These are phyloP conservation scores for Chaetomiaceae sp. DNA, from an alignment of 2,329 filamentous ascomycete genomes.

Conservation along the genomic window DNA sequence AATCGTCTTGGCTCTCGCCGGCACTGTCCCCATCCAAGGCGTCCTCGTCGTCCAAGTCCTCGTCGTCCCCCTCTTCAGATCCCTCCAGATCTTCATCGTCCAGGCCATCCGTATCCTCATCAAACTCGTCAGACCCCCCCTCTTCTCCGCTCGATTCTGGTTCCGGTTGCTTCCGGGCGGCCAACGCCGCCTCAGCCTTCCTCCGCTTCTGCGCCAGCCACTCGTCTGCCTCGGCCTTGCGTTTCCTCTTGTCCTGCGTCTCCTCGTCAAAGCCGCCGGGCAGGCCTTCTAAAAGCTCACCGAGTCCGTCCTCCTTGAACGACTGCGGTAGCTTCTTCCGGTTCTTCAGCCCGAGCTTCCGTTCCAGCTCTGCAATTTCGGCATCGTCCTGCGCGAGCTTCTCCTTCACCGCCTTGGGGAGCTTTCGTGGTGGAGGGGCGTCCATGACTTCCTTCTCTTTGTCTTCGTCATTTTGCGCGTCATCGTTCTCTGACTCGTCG, in stretches of 20 bases:
- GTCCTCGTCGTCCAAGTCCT: slow-evolving; percentile 26
- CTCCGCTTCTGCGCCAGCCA: slow-evolving; percentile 57
- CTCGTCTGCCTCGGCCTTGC: slow-evolving; percentile 52
- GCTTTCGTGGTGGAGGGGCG: slow-evolving; percentile 8
- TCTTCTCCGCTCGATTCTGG: slow-evolving; percentile 17
- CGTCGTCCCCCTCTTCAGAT: slow-evolving; percentile 16
- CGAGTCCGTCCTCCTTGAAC: slow-evolving; percentile 78
- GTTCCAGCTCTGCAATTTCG: slow-evolving; percentile 83
- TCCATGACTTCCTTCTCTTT: slow-evolving; percentile 27
- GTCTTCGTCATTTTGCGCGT: slow-evolving; percentile 29
- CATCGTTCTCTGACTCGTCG: slow-evolving; percentile 30
- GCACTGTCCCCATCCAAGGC: slow-evolving; percentile 24
- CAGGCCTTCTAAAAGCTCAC: slow-evolving; percentile 68
- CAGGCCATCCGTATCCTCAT: slow-evolving; percentile 27
- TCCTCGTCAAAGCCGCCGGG: slow-evolving; percentile 46
- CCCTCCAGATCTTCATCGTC: slow-evolving; percentile 27
- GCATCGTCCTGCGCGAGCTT: slow-evolving; percentile 76
- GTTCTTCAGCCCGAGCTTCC: slow-evolving; percentile 76
- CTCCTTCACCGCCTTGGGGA: slow-evolving; percentile 46
- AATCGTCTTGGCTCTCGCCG: slow-evolving; percentile 30
- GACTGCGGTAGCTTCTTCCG: slow-evolving; percentile 69
- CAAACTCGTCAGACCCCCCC: slow-evolving; percentile 27
- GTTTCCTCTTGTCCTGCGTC: slow-evolving; percentile 57
- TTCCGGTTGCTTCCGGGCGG: not conserved
- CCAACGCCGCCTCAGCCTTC: slow-evolving; percentile 35